These are phyloP conservation scores for Podaxis sp. DNA, from an alignment of 768 basidiomycete genomes.

Conservation along the genomic window DNA sequence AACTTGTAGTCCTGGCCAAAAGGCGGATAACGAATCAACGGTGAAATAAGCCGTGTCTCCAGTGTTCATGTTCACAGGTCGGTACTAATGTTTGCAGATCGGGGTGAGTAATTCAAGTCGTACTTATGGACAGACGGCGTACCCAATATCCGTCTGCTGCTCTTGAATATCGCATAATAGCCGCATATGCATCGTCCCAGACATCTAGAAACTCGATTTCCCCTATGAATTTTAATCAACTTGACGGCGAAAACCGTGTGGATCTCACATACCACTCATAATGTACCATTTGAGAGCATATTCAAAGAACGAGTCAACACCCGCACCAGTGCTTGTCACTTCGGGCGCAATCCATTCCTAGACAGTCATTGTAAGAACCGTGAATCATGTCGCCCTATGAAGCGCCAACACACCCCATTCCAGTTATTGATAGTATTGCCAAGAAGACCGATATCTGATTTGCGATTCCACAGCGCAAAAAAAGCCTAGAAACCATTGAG, in stretches of 20 bases:
- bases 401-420: slow-evolving; percentile 58
- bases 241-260: neutral
- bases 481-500: slow-evolving; percentile 48
- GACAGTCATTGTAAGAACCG: neutral
- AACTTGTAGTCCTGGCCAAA: slow-evolving; percentile 96
- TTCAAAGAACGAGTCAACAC: slow-evolving; percentile 94
- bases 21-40: slow-evolving; percentile 95
- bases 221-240: slow-evolving; percentile 32
- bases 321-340: slow-evolving; percentile 82
- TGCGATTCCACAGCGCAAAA: slow-evolving; percentile 91
- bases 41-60: slow-evolving; percentile 72
- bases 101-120: neutral
- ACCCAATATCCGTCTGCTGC: slow-evolving; percentile 89
- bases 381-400: neutral
- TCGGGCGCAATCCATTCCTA: slow-evolving; percentile 78
- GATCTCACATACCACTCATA: slow-evolving; percentile 52
- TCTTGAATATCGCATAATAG: slow-evolving; percentile 82
- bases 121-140: slow-evolving; percentile 15
- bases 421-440: slow-evolving; percentile 86
- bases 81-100: slow-evolving; percentile 51
- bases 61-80: slow-evolving; percentile 72
- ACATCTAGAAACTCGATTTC: slow-evolving; percentile 80
- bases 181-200: slow-evolving; percentile 79
- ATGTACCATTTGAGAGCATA: slow-evolving; percentile 93
- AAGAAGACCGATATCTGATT: slow-evolving; percentile 77